Evolutionary conservation across 2,329 filamentous ascomycete genomes (phyloP).

Genomic region (Chalaropsis ovoidea): DNA sequence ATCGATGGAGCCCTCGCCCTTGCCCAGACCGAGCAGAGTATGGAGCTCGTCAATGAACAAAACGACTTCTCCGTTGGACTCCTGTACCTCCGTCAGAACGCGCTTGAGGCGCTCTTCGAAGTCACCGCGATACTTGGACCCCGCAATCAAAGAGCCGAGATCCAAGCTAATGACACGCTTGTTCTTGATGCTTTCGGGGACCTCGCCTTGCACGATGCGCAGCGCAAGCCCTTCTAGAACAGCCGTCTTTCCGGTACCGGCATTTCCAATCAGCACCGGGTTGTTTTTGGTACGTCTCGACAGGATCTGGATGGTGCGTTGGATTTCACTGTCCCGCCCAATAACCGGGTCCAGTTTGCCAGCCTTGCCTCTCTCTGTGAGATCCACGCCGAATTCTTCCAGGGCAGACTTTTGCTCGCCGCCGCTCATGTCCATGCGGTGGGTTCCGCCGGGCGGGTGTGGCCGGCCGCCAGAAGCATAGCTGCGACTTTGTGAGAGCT

Average conservation of each 20-base stretch:
- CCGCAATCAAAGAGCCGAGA: constrained; percentile 84
- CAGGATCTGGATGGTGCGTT: constrained; percentile 86
- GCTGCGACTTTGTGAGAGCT: constrained; percentile 33
- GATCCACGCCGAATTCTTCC: constrained; percentile 82
- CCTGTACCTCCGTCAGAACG: constrained; percentile 81
- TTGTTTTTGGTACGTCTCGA: constrained; percentile 93
- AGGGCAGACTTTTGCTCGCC: constrained; percentile 72
- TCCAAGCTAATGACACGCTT: constrained; percentile 83
- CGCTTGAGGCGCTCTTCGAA: constrained; percentile 91
- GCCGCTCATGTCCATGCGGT: constrained; percentile 80
- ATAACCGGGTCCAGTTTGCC: constrained; percentile 96
- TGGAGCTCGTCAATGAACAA: constrained; percentile 94
- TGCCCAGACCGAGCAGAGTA: constrained; percentile 80
- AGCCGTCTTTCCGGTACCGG: constrained; percentile 88
- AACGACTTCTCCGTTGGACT: constrained; percentile 80
- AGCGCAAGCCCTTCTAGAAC: constrained; percentile 83
- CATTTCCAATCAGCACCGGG: constrained; percentile 82
- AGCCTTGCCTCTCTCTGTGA: constrained; percentile 72
- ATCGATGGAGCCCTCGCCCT: constrained; percentile 92
- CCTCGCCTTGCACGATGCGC: constrained; percentile 82
- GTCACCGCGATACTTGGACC: constrained; percentile 89
- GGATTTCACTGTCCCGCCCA: constrained; percentile 81
- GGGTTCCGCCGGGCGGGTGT: constrained; percentile 82
- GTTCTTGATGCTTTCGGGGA: constrained; percentile 91
- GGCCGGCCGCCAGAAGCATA: constrained; percentile 61